Evolutionary conservation across 2,329 filamentous ascomycete genomes (phyloP).

Genomic region (Penicillium occitanis): DNA sequence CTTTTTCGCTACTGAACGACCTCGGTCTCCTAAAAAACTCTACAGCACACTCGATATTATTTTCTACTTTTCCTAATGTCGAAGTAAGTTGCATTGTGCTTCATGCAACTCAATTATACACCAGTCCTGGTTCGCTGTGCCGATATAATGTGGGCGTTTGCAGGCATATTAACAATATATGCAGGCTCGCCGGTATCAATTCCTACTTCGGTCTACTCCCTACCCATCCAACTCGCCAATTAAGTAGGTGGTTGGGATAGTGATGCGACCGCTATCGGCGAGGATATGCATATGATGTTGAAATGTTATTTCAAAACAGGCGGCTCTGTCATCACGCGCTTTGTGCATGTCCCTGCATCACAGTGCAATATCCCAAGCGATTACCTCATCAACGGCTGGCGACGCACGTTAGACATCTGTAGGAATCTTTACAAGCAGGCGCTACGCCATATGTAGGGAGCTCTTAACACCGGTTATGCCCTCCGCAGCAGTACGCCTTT

Average conservation of each 20-base stretch:
- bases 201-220: slow-evolving; percentile 71
- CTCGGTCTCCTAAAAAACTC: too few relatives aligned
- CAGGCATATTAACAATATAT: slow-evolving; percentile 68
- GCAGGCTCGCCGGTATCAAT: slow-evolving; percentile 64
- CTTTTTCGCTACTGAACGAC: too few relatives aligned
- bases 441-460: slow-evolving; percentile 71
- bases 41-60: too few relatives aligned
- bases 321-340: slow-evolving; percentile 64
- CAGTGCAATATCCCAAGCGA: slow-evolving; percentile 66
- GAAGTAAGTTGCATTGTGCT: too few relatives aligned
- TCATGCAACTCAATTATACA: slow-evolving; percentile 53
- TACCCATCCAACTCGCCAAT: slow-evolving; percentile 65
- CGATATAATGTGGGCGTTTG: slow-evolving; percentile 70
- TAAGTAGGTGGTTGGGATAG: slow-evolving; percentile 71
- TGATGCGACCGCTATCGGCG: slow-evolving; percentile 68
- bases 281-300: slow-evolving; percentile 75
- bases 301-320: slow-evolving; percentile 75
- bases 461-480: slow-evolving; percentile 66
- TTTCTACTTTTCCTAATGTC: too few relatives aligned
- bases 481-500: slow-evolving; percentile 39
- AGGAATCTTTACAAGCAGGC: slow-evolving; percentile 67
- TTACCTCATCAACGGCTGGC: slow-evolving; percentile 7
- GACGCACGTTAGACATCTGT: slow-evolving; percentile 57
- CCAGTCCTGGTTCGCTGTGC: slow-evolving; percentile 68
- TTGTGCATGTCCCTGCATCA: slow-evolving; percentile 67